Evolutionary conservation across 139 green algal genomes (phyloP), one percentile per base, ranked within the genome.

Genomic region (Bryopsis sp.): DNA sequence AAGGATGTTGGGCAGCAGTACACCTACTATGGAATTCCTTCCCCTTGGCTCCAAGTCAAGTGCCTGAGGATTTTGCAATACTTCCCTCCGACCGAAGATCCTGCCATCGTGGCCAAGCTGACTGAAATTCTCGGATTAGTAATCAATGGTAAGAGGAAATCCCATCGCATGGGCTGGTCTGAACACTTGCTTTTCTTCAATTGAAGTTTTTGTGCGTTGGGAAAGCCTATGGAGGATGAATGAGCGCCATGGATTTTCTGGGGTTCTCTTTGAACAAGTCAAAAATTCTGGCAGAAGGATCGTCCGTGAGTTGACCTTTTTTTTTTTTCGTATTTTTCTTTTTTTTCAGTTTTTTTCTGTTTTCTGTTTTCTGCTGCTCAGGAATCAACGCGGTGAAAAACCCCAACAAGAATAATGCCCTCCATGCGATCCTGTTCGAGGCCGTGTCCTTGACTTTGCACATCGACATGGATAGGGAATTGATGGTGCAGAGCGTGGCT

Each of bases 11-110:
- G 74, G 2, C 77, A 88, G 46, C 93, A 99, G 74, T 98, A 97
- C 81, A 92, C 90, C 24, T 99, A 98, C 86, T 99, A 99, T 63
- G 92, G 90, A 64, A 94, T 99, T 24, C 86, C 91, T 22, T 95
- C 86, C 7, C 95, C 94, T n/a, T 99, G 94, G 94, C 84, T 98
- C 58, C 92, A 97, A 81, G 87, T 88, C 48, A 95, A 93, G 78
- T 82, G 71, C 63, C 84, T 99, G 81, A 82, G 93, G 1, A 80
- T 89, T 65, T 82, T 99, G 78, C 89, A 97, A 81, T 95, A 96
- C 80, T 98, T 97, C 72, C 90, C 89, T 0, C 68, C 81, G 1
- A 86, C 92, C 0, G 88, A 95, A 65, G 85, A 91, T 76, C 68
- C 79, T 1, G 37, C n/a, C 8, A 65, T 5, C 31, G 58, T 65